These are phyloP conservation scores for Vanrija pseudolonga DNA, from an alignment of 1,284 basidiomycete species.

Conservation along the genomic window DNA sequence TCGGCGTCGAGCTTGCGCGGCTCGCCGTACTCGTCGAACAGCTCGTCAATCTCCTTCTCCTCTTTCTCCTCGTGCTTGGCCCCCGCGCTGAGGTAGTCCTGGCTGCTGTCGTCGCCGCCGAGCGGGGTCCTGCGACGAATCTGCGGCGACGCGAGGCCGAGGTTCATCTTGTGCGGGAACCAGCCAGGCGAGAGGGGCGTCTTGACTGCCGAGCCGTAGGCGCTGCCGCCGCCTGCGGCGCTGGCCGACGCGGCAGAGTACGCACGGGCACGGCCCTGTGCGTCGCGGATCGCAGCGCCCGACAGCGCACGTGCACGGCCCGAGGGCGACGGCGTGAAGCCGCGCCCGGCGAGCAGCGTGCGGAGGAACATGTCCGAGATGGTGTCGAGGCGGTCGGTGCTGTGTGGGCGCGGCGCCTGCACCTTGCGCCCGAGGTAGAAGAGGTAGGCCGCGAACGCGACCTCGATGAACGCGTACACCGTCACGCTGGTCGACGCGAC, in stretches of 20 bases:
- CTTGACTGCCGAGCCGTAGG: not conserved
- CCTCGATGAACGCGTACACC: conserved; percentile 34
- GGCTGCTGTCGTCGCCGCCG: too few relatives aligned
- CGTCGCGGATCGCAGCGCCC: not conserved
- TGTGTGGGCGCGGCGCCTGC: conserved; percentile 54
- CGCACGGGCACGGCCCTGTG: conserved; percentile 4
- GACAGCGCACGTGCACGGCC: not conserved
- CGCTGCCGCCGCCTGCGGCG: not conserved
- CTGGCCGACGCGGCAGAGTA: not conserved
- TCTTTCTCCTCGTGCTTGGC: conserved; percentile 23
- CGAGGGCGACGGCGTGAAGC: conserved; percentile 44
- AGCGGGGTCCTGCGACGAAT: too few relatives aligned
- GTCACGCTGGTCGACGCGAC: conserved; percentile 23
- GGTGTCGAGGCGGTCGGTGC: conserved; percentile 45
- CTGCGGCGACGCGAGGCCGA: not conserved
- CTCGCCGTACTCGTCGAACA: conserved; percentile 12
- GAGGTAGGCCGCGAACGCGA: conserved; percentile 71
- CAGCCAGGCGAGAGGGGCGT: not conserved
- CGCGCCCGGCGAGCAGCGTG: conserved; percentile 63
- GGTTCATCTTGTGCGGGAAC: not conserved
- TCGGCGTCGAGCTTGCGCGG: conserved; percentile 22
- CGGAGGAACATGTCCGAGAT: conserved; percentile 62
- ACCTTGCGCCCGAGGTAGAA: conserved; percentile 57
- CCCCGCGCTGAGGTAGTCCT: too few relatives aligned
- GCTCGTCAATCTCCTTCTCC: conserved; percentile 16